Percentiles rank a stretch among this genome's conserved stretches.
Evolutionary conservation across 164 flowering plant genomes (phyloP).

Genomic region (Sextonia rubra): DNA sequence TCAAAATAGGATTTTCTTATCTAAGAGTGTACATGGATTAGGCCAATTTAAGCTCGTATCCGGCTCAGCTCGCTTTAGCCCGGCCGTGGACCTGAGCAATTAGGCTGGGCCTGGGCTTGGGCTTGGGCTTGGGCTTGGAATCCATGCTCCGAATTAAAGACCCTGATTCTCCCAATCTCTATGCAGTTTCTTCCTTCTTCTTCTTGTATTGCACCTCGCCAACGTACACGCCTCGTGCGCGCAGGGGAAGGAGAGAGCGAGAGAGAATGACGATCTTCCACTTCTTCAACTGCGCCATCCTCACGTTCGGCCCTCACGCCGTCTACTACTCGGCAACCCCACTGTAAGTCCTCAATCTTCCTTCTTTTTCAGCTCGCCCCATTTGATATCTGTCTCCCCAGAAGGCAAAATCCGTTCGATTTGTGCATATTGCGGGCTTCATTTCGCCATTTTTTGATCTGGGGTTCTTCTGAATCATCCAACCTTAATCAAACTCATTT

Average conservation of each 20-base stretch:
- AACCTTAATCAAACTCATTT: neutral
- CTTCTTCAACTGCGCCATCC: slow-evolving; percentile 97
- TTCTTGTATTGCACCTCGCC: neutral
- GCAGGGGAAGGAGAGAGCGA: slow-evolving; percentile 12
- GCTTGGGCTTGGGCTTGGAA: no score
- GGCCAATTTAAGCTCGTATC: no score
- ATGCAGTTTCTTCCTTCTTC: neutral
- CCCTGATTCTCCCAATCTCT: no score
- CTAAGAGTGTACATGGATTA: no score
- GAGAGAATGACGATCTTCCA: slow-evolving; percentile 82
- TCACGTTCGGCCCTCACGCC: slow-evolving; percentile 97
- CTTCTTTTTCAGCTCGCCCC: neutral
- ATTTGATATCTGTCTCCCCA: neutral
- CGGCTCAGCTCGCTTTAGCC: no score
- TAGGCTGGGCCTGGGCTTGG: no score
- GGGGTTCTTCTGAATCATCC: neutral
- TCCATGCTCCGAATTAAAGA: no score
- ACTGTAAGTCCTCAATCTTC: slow-evolving; percentile 39
- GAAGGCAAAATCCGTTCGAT: no score
- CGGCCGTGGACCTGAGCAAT: no score
- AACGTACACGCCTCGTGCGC: neutral
- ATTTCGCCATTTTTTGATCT: no score
- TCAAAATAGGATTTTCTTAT: no score
- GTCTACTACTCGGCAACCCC: slow-evolving; percentile 99
- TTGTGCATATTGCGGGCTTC: no score